These are phyloP conservation scores for Zopfochytrium polystomum DNA, from an alignment of 371 early-diverging fungal genomes.

Conservation along the genomic window DNA sequence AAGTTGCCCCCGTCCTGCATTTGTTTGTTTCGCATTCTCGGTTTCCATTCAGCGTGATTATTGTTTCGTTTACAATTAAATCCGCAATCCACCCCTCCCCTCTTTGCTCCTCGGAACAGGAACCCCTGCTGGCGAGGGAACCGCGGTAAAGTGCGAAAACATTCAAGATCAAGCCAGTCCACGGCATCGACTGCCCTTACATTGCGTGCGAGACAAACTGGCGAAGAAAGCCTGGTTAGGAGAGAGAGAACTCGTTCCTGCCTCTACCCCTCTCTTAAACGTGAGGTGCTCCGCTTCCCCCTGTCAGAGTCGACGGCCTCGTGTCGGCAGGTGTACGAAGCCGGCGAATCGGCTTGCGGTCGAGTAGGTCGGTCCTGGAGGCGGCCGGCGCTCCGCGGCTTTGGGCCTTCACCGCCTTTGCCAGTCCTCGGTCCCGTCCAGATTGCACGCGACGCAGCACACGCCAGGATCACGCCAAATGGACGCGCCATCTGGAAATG, in stretches of 20 bases:
- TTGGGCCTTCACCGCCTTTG: too few species aligned
- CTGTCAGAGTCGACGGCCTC: conserved; percentile 18
- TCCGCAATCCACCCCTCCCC: too few species aligned
- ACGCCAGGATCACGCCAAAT: too few species aligned
- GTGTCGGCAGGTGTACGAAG: conserved; percentile 10
- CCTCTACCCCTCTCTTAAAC: neutral
- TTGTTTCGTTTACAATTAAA: too few species aligned
- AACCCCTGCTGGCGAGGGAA: neutral
- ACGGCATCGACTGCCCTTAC: neutral
- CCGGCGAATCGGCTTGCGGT: conserved; percentile 17
- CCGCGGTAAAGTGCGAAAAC: neutral
- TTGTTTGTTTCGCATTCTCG: neutral
- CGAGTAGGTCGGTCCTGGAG: too few species aligned
- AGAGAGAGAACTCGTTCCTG: too few species aligned
- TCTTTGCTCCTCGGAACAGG: too few species aligned
- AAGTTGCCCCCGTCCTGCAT: too few species aligned
- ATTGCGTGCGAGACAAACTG: conserved; percentile 30
- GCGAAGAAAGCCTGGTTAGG: conserved; percentile 27
- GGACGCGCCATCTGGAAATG: too few species aligned
- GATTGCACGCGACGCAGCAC: too few species aligned
- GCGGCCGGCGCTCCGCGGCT: too few species aligned
- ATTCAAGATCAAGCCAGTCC: neutral
- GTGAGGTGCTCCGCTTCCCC: neutral
- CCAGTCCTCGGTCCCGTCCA: too few species aligned
- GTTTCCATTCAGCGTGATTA: neutral